Conservation (phyloP, 805 yeast genomes). For the Saturnispora ahearnii region DNA sequence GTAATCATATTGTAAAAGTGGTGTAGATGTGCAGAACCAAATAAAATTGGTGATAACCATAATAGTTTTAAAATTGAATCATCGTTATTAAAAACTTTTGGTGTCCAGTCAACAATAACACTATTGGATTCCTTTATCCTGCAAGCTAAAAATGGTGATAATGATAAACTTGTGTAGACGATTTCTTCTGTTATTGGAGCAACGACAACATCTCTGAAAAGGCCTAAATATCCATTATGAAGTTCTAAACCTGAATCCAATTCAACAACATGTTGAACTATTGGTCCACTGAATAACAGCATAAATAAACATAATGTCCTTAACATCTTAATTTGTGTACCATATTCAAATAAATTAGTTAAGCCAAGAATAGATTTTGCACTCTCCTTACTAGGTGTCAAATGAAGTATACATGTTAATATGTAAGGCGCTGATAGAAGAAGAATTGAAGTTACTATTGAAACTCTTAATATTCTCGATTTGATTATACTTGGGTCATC, state of each 20-base stretch:
- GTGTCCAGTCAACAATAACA: conserved; percentile 11
- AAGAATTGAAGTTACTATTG: conserved; percentile 25
- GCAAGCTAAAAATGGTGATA: conserved; percentile 12
- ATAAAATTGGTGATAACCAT: conserved; percentile 47
- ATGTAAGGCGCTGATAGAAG: conserved; percentile 27
- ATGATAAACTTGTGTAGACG: conserved; percentile 43
- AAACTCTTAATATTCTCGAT: conserved; percentile 33
- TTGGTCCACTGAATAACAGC: conserved; percentile 30
- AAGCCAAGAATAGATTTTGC: conserved; percentile 16
- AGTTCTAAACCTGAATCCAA: conserved; percentile 2
- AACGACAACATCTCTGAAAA: conserved; percentile 45
- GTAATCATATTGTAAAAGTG: conserved; percentile 48
- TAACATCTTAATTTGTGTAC: neutral
- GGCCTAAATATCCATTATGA: conserved; percentile 1
- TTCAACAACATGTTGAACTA: neutral
- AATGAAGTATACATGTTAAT: conserved; percentile 16
- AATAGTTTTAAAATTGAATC: conserved; percentile 15
- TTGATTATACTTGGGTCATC: conserved; percentile 36
- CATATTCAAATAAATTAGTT: neutral
- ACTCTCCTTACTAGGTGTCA: conserved; percentile 9
- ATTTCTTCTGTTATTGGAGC: conserved; percentile 80
- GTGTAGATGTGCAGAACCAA: conserved; percentile 74
- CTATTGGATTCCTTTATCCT: neutral
- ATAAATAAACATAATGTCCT: conserved; percentile 17
- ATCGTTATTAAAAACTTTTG: conserved; percentile 3